These are phyloP conservation scores for Trypanosoma grayi DNA, from an alignment of 208 protist genomes.

Conservation along the genomic window DNA sequence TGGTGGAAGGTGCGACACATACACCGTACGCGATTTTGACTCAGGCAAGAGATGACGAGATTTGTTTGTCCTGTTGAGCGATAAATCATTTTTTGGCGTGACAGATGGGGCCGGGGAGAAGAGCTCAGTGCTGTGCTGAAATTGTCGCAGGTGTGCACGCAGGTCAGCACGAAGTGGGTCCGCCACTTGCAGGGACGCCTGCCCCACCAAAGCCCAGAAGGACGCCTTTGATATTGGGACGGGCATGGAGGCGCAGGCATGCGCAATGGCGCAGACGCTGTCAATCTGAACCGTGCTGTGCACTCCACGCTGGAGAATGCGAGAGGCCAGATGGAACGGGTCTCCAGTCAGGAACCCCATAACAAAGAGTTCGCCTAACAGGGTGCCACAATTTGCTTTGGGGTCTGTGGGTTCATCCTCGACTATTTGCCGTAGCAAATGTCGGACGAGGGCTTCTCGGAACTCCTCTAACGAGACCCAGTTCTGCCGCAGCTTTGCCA, in stretches of 20 bases:
- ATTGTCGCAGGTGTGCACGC: conserved; percentile 54
- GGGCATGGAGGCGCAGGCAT: conserved; percentile 48
- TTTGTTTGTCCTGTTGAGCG: not conserved
- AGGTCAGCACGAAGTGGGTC: conserved; percentile 36
- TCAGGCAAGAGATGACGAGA: conserved; percentile 10
- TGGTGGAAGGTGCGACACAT: conserved; percentile 71
- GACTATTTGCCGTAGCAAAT: conserved; percentile 51
- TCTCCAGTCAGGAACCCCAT: conserved; percentile 57
- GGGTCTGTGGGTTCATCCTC: conserved; percentile 24
- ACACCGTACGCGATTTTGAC: conserved; percentile 64
- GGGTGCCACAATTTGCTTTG: conserved; percentile 54
- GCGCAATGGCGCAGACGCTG: conserved; percentile 71
- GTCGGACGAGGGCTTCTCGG: conserved; percentile 54
- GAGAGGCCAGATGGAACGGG: conserved; percentile 65
- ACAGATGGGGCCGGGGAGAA: not conserved
- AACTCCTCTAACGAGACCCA: conserved; percentile 42
- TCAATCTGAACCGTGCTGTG: conserved; percentile 48
- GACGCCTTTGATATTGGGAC: conserved; percentile 55
- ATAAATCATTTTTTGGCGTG: conserved; percentile 1
- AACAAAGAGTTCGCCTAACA: conserved; percentile 57
- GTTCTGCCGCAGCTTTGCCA: conserved; percentile 30
- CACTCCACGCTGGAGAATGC: conserved; percentile 57
- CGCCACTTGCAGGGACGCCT: conserved; percentile 25
- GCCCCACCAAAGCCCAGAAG: conserved; percentile 74
- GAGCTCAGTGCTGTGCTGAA: conserved; percentile 32